Percentiles rank a stretch among this genome's conserved stretches.
These are phyloP conservation scores for Fennellomyces sp. DNA, from an alignment of 371 early-diverging fungal genomes.

Conservation along the genomic window DNA sequence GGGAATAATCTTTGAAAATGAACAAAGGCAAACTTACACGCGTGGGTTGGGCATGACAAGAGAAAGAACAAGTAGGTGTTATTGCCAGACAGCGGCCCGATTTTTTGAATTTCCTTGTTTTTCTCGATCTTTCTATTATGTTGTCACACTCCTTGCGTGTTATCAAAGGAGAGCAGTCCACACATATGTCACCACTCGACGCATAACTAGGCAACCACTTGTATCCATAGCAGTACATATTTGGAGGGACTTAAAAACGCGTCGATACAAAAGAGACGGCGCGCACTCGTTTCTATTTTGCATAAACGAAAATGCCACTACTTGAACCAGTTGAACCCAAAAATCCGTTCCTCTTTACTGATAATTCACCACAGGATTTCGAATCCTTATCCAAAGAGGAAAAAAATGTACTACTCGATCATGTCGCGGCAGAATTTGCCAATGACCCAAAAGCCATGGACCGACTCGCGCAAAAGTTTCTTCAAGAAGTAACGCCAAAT, in stretches of 20 bases:
- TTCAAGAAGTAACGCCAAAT: conserved; percentile 11
- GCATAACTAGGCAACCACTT: too few species aligned
- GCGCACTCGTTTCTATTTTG: not conserved
- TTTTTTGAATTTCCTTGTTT: not conserved
- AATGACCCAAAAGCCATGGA: conserved; percentile 32
- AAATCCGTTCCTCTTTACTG: not conserved
- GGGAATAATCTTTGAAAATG: not conserved
- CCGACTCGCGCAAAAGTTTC: conserved; percentile 18
- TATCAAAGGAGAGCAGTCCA: too few species aligned
- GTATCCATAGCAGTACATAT: too few species aligned
- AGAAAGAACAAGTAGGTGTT: conserved; percentile 3
- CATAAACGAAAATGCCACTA: not conserved
- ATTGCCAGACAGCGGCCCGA: not conserved
- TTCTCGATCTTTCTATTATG: conserved; percentile 4
- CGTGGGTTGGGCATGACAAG: conserved; percentile 52
- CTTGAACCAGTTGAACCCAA: not conserved
- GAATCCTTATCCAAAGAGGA: conserved; percentile 32
- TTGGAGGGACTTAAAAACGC: too few species aligned
- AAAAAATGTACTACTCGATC: conserved; percentile 27
- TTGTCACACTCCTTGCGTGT: too few species aligned
- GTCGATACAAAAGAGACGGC: too few species aligned
- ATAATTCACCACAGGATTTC: conserved; percentile 7
- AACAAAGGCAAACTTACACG: conserved; percentile 21
- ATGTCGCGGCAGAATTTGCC: conserved; percentile 31
- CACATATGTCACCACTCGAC: too few species aligned